Evolutionary conservation across 768 basidiomycete genomes (phyloP), one percentile per base, ranked within the genome.

Genomic region (Russula emetica): DNA sequence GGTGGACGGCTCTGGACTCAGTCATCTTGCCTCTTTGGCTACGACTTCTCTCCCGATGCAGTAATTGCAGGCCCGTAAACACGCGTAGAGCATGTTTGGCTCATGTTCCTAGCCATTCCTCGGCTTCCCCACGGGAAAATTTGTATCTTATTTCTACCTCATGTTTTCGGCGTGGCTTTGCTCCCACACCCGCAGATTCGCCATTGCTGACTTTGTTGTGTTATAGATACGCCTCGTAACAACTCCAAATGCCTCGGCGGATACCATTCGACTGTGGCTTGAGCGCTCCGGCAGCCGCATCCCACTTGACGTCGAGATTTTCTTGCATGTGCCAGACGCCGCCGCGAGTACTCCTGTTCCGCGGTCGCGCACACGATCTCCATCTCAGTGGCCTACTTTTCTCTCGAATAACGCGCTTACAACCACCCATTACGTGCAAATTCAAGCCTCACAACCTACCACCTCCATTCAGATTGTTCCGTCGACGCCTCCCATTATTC

Each of bases 281-380:
- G 89, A 91, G 72, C 85, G 90, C 30, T 87, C 90, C 14, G 90
- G 90, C 20, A 76, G 79, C 57, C 79, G 74, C 5, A 83, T 85
- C 7, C 86, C 90, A 7, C 80, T 92, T 10, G 90, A 91, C 71
- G 88, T 92, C 63, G 88, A 91, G 71, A 90, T 92, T 53, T 86
- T 84, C 72, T 76, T 92, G 44, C 85, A 84, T 40, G 81, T 86
- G 11, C 70, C 68, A 58, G 47, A 38, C 11, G 34, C 66, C 50
- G 70, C 5, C 68, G 72, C 45, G 55, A 70, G 44, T 42, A 26
- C 65, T 40, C 52, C 58, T 20, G 18, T 56, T 44, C 24, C 64
- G 49, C 62, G 63, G 30, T 38, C 62, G n/a, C 64, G 66, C 24
- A 63, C 71, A 51, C 63, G 66, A 53, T 70, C 71, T 54, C 47